Conservation (phyloP, 1,139 yeast genomes). For the Taiozyma sp. region DNA sequence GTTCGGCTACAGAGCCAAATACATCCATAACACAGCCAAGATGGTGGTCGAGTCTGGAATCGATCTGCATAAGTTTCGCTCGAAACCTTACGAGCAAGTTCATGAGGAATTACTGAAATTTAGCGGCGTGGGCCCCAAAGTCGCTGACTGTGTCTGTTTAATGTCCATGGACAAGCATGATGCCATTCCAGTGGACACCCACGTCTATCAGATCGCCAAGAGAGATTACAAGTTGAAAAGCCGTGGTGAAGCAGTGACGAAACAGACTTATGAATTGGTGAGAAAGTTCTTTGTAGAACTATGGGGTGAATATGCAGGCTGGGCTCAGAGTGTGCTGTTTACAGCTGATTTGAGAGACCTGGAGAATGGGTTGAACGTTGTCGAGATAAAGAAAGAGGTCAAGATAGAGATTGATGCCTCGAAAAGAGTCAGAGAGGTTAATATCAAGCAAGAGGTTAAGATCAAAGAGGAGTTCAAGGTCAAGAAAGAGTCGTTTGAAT, state of each 20-base stretch:
- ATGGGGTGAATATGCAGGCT: conserved; percentile 94
- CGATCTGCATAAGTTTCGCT: conserved; percentile 36
- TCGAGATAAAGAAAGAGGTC: conserved; percentile 3
- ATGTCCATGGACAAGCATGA: conserved; percentile 88
- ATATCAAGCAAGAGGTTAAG: conserved; percentile 8
- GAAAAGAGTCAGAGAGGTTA: conserved; percentile 1
- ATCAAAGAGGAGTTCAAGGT: not conserved
- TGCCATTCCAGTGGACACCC: conserved; percentile 94
- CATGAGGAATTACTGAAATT: conserved; percentile 63
- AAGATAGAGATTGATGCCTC: conserved; percentile 10
- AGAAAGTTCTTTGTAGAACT: conserved; percentile 55
- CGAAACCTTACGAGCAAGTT: conserved; percentile 47
- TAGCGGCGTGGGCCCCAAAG: conserved; percentile 96
- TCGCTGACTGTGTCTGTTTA: conserved; percentile 90
- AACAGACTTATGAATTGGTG: conserved; percentile 52
- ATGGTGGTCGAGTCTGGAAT: conserved; percentile 35
- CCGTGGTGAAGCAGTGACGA: conserved; percentile 27
- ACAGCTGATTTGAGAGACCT: conserved; percentile 74
- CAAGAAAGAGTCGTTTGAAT: conserved; percentile 2
- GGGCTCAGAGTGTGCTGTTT: conserved; percentile 95
- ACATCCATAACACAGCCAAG: conserved; percentile 73
- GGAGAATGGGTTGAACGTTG: conserved; percentile 36
- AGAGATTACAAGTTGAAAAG: conserved; percentile 69
- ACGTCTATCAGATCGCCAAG: conserved; percentile 87
- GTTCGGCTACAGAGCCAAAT: conserved; percentile 93